Evolutionary conservation across 106 monocot genomes (phyloP).

Genomic region (Acanthochlamys bracteata): DNA sequence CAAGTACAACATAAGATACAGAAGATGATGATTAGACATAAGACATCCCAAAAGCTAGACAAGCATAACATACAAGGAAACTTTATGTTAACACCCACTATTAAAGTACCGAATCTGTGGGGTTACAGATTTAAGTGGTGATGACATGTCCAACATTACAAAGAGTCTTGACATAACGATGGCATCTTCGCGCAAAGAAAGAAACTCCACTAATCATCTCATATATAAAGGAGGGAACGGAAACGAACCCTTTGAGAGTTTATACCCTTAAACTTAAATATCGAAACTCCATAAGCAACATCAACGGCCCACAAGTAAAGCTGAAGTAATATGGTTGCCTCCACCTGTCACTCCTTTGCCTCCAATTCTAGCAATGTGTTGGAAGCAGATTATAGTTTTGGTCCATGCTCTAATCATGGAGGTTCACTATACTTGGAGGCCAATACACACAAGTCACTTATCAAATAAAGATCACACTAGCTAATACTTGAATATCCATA

Average conservation of each 20-base stretch:
- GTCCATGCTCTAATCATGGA: slow-evolving; percentile 5
- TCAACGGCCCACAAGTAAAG: slow-evolving; percentile 10
- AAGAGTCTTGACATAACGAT: slow-evolving; percentile 9
- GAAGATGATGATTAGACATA: neutral
- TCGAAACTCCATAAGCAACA: slow-evolving; percentile 1
- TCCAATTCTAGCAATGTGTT: neutral
- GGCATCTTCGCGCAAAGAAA: neutral
- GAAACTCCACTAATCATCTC: neutral
- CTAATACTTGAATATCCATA: neutral
- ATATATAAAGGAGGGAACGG: neutral
- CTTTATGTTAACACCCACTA: slow-evolving; percentile 8
- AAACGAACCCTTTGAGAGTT: neutral
- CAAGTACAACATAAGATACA: neutral
- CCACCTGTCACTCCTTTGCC: neutral
- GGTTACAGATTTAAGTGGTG: neutral
- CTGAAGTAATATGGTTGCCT: slow-evolving; percentile 7
- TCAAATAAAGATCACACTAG: neutral
- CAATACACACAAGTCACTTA: neutral
- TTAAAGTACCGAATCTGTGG: neutral
- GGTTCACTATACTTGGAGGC: neutral
- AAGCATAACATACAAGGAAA: slow-evolving; percentile 1
- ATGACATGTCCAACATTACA: slow-evolving; percentile 8
- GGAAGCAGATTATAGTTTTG: slow-evolving; percentile 2
- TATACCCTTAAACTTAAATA: slow-evolving; percentile 8
- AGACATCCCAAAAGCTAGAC: slow-evolving; percentile 14